Percentiles rank a stretch among this genome's conserved stretches.
These are phyloP conservation scores for Rutstroemia sp. DNA, from an alignment of 2,329 filamentous ascomycete genomes.

Conservation along the genomic window DNA sequence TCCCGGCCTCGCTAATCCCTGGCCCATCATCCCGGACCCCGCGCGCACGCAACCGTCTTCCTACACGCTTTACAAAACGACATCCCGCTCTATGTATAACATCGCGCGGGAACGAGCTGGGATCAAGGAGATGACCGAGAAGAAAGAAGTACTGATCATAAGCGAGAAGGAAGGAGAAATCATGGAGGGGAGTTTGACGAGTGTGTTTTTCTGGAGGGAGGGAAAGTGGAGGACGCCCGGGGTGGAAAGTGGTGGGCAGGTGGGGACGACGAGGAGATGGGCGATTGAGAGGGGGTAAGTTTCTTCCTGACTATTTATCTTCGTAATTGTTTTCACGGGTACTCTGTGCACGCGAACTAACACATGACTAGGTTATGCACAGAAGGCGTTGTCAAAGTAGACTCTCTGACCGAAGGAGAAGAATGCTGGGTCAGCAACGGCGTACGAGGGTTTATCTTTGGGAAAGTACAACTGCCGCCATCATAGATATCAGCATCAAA, in stretches of 20 bases:
- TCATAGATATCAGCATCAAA: neutral
- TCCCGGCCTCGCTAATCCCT: constrained; percentile 11
- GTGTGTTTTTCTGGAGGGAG: constrained; percentile 69
- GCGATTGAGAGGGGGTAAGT: constrained; percentile 58
- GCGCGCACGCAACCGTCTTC: constrained; percentile 45
- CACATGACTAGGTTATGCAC: constrained; percentile 45
- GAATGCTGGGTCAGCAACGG: constrained; percentile 86
- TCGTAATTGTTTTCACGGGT: neutral
- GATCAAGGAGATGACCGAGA: constrained; percentile 40
- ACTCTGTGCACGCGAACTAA: neutral
- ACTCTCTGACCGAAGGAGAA: constrained; percentile 62
- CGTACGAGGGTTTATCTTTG: constrained; percentile 66
- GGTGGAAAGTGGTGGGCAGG: constrained; percentile 70
- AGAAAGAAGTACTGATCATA: constrained; percentile 68
- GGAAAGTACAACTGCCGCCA: constrained; percentile 26
- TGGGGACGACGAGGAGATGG: constrained; percentile 77
- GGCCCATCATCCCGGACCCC: constrained; percentile 29
- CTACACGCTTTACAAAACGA: constrained; percentile 77
- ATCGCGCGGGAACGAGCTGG: constrained; percentile 54
- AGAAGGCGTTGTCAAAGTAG: constrained; percentile 53
- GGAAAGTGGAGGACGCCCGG: constrained; percentile 76
- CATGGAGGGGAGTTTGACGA: constrained; percentile 82
- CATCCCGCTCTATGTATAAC: constrained; percentile 63
- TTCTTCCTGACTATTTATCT: neutral
- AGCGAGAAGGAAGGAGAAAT: constrained; percentile 53